Evolutionary conservation across 2,329 filamentous ascomycete species (phyloP).

Genomic region (Aspergillus arachidicola): DNA sequence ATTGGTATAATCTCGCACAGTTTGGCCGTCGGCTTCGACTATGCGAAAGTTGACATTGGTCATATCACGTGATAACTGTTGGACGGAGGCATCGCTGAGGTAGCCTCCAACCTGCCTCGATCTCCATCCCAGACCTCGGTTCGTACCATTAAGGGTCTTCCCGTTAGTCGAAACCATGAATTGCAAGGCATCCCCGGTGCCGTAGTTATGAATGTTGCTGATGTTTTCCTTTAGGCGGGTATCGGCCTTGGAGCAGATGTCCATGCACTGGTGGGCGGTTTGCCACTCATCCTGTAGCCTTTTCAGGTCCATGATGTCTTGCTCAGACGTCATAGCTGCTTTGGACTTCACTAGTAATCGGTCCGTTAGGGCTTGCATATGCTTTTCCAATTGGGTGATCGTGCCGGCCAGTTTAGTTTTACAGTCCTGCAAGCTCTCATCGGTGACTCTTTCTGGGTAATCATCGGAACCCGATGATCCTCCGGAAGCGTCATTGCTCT

Average conservation of each 20-base stretch:
- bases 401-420: not conserved
- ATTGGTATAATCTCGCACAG: not conserved
- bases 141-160: not conserved
- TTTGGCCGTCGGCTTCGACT: not conserved
- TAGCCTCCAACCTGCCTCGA: not conserved
- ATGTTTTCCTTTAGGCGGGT: not conserved
- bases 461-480: not conserved
- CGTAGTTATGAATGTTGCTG: not conserved
- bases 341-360: not conserved
- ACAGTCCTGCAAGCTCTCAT: not conserved
- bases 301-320: not conserved
- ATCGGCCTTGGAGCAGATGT: not conserved
- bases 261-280: not conserved
- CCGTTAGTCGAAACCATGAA: not conserved
- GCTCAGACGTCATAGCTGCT: not conserved
- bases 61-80: not conserved
- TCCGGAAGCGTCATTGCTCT: not conserved
- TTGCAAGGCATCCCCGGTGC: not conserved
- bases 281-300: not conserved
- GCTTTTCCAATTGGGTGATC: not conserved
- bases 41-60: not conserved
- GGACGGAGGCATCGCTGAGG: not conserved
- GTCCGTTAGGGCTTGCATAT: not conserved
- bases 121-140: not conserved
- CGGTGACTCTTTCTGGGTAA: not conserved